phyloP scores from a whole-genome alignment of 1,139 yeast species.

The Debaryomyces robertsiae region DNA sequence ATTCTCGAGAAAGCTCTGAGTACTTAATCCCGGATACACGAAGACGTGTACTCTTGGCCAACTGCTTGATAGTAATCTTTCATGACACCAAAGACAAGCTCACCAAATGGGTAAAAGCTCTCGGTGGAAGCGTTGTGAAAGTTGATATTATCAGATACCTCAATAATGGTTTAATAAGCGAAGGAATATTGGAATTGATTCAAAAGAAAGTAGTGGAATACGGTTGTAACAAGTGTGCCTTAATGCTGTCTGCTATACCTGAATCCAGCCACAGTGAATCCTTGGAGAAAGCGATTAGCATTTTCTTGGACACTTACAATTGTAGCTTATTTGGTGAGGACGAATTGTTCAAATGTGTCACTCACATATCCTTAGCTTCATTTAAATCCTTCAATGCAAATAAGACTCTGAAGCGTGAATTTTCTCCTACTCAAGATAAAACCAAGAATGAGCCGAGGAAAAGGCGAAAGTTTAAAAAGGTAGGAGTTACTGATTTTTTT shows the following conservation, averaged over 20 bases:
- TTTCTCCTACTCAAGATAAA: constrained; percentile 12
- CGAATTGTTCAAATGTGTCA: constrained; percentile 15
- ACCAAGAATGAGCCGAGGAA: constrained; percentile 21
- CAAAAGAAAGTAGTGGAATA: background rate
- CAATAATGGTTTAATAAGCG: constrained; percentile 5
- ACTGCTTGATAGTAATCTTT: constrained; percentile 15
- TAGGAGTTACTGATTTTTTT: constrained; percentile 37
- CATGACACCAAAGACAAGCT: constrained; percentile 13
- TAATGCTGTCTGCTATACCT: background rate
- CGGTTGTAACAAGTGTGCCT: background rate
- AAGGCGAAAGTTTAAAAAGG: constrained; percentile 35
- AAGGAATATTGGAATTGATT: background rate
- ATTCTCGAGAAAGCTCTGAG: constrained; percentile 12
- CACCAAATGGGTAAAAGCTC: constrained; percentile 18
- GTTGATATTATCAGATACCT: constrained; percentile 4
- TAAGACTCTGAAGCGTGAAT: constrained; percentile 7
- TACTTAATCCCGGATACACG: constrained; percentile 19
- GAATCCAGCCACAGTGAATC: background rate
- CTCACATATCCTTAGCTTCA: constrained; percentile 7
- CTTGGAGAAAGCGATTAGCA: background rate
- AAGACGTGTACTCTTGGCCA: constrained; percentile 19
- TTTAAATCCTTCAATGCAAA: constrained; percentile 13
- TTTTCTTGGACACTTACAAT: constrained; percentile 2
- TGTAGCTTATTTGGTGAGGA: constrained; percentile 10
- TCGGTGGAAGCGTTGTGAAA: constrained; percentile 18